phyloP scores from a whole-genome alignment of 768 basidiomycete species.

The Sarcodon aspratus region DNA sequence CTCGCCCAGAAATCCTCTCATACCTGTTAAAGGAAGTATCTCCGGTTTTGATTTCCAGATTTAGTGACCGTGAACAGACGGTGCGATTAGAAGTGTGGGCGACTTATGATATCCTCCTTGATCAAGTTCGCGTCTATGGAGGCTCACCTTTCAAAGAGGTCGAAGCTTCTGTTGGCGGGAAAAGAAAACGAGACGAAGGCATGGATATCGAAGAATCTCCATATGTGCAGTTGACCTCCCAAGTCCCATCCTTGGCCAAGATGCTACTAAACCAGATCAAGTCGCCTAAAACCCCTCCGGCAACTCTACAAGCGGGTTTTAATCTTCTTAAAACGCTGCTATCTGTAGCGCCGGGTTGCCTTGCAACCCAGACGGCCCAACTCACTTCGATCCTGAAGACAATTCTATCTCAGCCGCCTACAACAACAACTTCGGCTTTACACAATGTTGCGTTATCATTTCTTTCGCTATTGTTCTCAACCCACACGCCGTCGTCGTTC shows the following conservation, averaged over 20 bases:
- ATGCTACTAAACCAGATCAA: conserved; percentile 80
- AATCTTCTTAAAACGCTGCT: conserved; percentile 65
- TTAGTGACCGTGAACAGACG: conserved; percentile 91
- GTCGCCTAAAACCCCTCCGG: conserved; percentile 62
- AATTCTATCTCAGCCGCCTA: conserved; percentile 55
- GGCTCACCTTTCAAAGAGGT: conserved; percentile 43
- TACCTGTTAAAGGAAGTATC: conserved; percentile 78
- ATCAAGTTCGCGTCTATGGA: conserved; percentile 76
- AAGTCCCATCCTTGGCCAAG: conserved; percentile 72
- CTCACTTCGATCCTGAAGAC: conserved; percentile 55
- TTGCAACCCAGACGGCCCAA: conserved; percentile 54
- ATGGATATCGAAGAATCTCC: conserved; percentile 72
- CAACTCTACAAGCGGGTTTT: conserved; percentile 82
- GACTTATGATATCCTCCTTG: conserved; percentile 72
- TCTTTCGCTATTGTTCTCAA: conserved; percentile 71
- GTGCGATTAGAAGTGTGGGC: conserved; percentile 90
- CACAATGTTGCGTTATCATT: conserved; percentile 82
- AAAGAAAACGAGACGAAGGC: conserved; percentile 69
- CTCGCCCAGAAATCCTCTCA: conserved; percentile 78
- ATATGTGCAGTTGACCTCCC: conserved; percentile 54
- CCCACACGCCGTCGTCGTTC: conserved; percentile 54
- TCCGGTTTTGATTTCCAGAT: conserved; percentile 81
- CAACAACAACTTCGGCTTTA: conserved; percentile 70
- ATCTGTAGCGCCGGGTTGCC: conserved; percentile 71
- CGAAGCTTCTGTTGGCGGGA: conserved; percentile 39